Percentiles rank a stretch among this genome's conserved stretches.
Conservation (phyloP, 495 filamentous ascomycete species). For the Lentithecium fluviatile region DNA sequence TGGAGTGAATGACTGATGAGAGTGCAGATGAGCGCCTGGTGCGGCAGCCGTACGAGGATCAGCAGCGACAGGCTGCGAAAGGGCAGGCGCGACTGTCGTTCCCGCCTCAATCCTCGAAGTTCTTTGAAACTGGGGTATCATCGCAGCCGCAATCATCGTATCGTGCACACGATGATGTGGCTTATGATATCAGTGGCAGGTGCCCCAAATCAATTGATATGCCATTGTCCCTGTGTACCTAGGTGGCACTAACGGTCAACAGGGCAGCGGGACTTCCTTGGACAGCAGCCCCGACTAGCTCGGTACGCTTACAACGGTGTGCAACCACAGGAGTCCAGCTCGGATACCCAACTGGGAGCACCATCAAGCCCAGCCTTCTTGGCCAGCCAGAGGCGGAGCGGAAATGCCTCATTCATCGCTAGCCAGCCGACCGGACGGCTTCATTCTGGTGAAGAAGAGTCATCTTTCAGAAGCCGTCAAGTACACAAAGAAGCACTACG, state of each 20-base stretch:
- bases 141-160: background rate
- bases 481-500: too few relatives aligned
- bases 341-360: constrained; percentile 16
- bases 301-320: constrained; percentile 17
- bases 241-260: too few relatives aligned
- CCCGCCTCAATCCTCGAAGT: constrained; percentile 14
- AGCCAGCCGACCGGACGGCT: background rate
- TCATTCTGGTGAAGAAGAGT: background rate
- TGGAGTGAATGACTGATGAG: background rate
- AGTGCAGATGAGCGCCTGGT: constrained; percentile 36
- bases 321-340: constrained; percentile 23
- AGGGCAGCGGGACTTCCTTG: too few relatives aligned
- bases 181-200: background rate
- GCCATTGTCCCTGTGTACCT: too few relatives aligned
- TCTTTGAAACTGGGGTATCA: background rate
- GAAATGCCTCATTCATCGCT: background rate
- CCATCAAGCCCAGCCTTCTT: constrained; percentile 42
- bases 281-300: constrained; percentile 6
- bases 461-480: too few relatives aligned
- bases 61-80: constrained; percentile 35
- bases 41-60: constrained; percentile 29
- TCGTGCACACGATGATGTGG: background rate
- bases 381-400: constrained; percentile 38
- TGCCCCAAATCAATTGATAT: too few relatives aligned
- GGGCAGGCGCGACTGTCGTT: constrained; percentile 36